Base-by-base conservation (phyloP, 441 rosid species). In the Flueggea neowawraea region DNA sequence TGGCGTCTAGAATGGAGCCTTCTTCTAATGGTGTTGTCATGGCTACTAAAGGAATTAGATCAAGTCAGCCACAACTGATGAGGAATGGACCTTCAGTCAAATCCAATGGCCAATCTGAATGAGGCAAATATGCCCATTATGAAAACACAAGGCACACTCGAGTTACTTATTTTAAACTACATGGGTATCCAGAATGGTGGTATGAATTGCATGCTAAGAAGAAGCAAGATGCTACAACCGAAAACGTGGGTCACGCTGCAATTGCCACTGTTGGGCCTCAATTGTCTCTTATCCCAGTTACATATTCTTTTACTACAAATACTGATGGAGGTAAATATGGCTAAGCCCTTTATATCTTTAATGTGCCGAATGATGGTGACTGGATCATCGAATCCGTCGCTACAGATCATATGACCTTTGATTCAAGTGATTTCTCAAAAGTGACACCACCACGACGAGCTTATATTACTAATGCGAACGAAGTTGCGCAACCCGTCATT, bases 111-210 rank as follows among this genome's bases (percentile, higher is more conserved):
- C 44, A 41, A 41, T 41, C 44, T 41, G 44, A 41, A 5, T 5
- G 44, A 41, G 44, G 32, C 3, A 61, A 51, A 51, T 61, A 48
- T 9, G 14, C 49, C 9, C 48, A 51, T 12, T 61, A 33, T 33
- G 56, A 16, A 1, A 60, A 50, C 6, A 6, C 5, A 10, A 60
- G 31, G 10, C 54, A 60, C 13, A 57, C 15, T 4, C 32, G 33
- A 5, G 62, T 45, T 4, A 60, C 7, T 14, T 60, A 36, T 16
- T 61, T 61, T 16, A 61, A 61, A 16, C 2, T 49, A 12, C 65
- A 50, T 33, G 57, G 14, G 16, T 52, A 62, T 52, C 65, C 41
- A 6, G 17, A 36, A 3, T 62, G 41, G 41, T 52, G 48, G 39
- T 10, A 33, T n/a, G n/a, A n/a, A n/a, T n/a, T n/a, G n/a, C n/a